Evolutionary conservation across 2,329 filamentous ascomycete species (phyloP).

Genomic region (Thielaviopsis ethacetica): DNA sequence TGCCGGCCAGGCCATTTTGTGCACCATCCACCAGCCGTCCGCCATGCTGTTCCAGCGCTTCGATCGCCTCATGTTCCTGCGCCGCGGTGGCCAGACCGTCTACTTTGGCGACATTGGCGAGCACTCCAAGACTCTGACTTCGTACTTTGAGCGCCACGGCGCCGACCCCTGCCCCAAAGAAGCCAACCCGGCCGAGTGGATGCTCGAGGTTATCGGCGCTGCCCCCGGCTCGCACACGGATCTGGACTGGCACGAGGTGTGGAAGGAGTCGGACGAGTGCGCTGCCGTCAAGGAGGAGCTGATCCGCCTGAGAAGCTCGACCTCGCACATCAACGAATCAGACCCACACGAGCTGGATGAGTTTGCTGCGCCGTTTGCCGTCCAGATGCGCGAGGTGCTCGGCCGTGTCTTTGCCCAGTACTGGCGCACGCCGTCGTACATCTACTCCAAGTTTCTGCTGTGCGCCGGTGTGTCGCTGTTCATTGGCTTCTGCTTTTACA

Average conservation of each 20-base stretch:
- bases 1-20: slow-evolving; percentile 83
- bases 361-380: slow-evolving; percentile 59
- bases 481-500: slow-evolving; percentile 69
- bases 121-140: slow-evolving; percentile 48
- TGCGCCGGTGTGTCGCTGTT: slow-evolving; percentile 52
- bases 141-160: slow-evolving; percentile 63
- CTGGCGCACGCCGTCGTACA: slow-evolving; percentile 79
- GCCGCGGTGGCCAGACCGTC: slow-evolving; percentile 58
- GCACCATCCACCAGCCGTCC: slow-evolving; percentile 94
- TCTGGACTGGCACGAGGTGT: slow-evolving; percentile 48
- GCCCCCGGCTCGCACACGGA: slow-evolving; percentile 46
- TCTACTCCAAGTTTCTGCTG: slow-evolving; percentile 65
- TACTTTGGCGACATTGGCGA: slow-evolving; percentile 70
- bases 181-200: slow-evolving; percentile 73
- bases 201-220: slow-evolving; percentile 47
- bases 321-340: slow-evolving; percentile 17
- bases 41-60: slow-evolving; percentile 90
- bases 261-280: slow-evolving; percentile 43
- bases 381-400: slow-evolving; percentile 52
- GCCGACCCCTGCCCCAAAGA: slow-evolving; percentile 45
- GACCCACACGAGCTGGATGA: slow-evolving; percentile 43
- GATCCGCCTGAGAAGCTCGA: slow-evolving; percentile 32
- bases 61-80: slow-evolving; percentile 63
- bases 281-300: slow-evolving; percentile 38
- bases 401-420: slow-evolving; percentile 76